Conservation (phyloP, 2,329 filamentous ascomycete genomes). For the Uncinocarpus reesii region DNA sequence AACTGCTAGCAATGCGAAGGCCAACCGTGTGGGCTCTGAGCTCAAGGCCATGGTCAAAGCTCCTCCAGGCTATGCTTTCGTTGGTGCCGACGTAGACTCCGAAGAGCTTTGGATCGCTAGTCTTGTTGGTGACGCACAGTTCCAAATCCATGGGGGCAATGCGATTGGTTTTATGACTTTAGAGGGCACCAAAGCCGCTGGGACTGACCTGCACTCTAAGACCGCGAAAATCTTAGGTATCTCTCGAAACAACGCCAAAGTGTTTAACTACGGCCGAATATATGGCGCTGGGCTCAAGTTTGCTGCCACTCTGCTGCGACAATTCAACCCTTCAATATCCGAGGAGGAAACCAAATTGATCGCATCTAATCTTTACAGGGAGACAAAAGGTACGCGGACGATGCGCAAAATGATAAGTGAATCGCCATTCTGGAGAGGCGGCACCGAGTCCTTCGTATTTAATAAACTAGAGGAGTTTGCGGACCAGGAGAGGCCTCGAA, state of each 20-base stretch:
- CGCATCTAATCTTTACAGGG: slow-evolving; percentile 70
- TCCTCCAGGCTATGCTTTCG: slow-evolving; percentile 81
- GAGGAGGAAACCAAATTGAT: slow-evolving; percentile 67
- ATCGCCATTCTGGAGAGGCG: slow-evolving; percentile 82
- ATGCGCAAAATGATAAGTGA: slow-evolving; percentile 61
- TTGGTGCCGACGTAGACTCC: slow-evolving; percentile 94
- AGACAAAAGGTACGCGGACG: slow-evolving; percentile 84
- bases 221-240: slow-evolving; percentile 89
- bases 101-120: slow-evolving; percentile 98
- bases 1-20: slow-evolving; percentile 93
- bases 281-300: slow-evolving; percentile 97
- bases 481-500: slow-evolving; percentile 80
- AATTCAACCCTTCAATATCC: slow-evolving; percentile 79
- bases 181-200: slow-evolving; percentile 86
- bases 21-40: slow-evolving; percentile 90
- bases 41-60: slow-evolving; percentile 94
- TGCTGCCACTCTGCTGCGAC: slow-evolving; percentile 74
- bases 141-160: slow-evolving; percentile 89
- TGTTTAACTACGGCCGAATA: slow-evolving; percentile 98
- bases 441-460: slow-evolving; percentile 95
- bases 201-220: slow-evolving; percentile 87
- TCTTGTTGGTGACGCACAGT: slow-evolving; percentile 85
- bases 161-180: slow-evolving; percentile 98
- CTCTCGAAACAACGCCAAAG: slow-evolving; percentile 85
- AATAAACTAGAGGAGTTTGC: slow-evolving; percentile 97